Evolutionary conservation across 257 asterid species (phyloP).

Genomic region (Cruciata laevipes): DNA sequence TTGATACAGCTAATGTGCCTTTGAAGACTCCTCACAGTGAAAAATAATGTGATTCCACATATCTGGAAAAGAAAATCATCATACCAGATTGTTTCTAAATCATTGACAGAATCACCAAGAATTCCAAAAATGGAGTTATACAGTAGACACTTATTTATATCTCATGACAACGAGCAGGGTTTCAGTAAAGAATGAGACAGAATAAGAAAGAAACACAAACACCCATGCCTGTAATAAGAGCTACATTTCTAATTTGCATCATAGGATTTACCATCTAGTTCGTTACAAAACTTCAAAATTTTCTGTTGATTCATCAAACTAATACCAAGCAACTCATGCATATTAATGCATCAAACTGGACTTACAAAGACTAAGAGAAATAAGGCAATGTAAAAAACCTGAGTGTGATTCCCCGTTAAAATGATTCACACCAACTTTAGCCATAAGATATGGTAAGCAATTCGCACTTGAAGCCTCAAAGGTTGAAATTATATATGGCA

Average conservation of each 20-base stretch:
- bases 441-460: conserved; percentile 35
- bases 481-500: conserved; percentile 13
- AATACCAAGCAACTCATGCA: neutral
- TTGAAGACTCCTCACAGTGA: neutral
- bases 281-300: no score
- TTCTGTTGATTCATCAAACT: no score
- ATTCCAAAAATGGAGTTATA: no score
- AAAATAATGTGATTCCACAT: neutral
- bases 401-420: conserved; percentile 43
- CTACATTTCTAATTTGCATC: no score
- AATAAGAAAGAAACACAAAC: no score
- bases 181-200: no score
- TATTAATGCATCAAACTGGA: neutral
- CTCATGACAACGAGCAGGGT: no score
- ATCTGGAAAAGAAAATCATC: neutral
- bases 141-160: no score
- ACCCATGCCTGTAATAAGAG: no score
- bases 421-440: conserved; percentile 44
- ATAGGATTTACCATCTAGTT: no score
- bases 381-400: conserved; percentile 36
- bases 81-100: neutral
- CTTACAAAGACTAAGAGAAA: neutral
- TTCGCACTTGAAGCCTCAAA: conserved; percentile 19
- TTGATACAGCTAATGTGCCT: neutral
- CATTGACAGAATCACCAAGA: no score